phyloP scores from a whole-genome alignment of 306 rosid genomes.

The Bauhinia variegata region DNA sequence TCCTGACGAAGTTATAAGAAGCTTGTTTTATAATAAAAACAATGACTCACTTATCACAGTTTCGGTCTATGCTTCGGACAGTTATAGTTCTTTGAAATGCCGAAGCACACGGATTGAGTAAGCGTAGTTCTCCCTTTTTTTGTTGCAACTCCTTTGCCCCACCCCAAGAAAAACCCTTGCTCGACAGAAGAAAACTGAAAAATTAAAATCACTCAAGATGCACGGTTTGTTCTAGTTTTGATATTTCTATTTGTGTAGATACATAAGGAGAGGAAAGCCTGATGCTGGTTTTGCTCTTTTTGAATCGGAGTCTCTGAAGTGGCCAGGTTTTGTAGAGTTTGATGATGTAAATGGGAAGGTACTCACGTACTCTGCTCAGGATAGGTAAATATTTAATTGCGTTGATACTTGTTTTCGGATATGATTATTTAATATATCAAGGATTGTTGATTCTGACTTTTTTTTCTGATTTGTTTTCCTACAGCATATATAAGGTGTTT shows the following conservation, averaged over 20 bases:
- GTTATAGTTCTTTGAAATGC: slow-evolving; percentile 97
- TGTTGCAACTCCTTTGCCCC: too few relatives aligned
- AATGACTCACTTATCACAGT: slow-evolving; percentile 98
- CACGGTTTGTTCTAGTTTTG: slow-evolving; percentile 11
- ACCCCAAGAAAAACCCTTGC: too few relatives aligned
- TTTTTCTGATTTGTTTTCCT: slow-evolving; percentile 25
- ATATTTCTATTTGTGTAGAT: slow-evolving; percentile 53
- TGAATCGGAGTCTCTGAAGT: slow-evolving; percentile 94
- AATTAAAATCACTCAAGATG: neutral
- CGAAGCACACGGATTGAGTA: slow-evolving; percentile 98
- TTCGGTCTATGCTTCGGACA: slow-evolving; percentile 97
- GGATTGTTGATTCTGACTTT: slow-evolving; percentile 38
- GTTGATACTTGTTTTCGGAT: slow-evolving; percentile 3
- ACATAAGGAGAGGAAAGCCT: slow-evolving; percentile 90
- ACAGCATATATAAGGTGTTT: slow-evolving; percentile 95
- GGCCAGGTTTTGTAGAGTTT: slow-evolving; percentile 99
- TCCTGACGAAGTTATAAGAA: slow-evolving; percentile 97
- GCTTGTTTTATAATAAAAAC: slow-evolving; percentile 93
- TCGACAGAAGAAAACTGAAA: slow-evolving; percentile 3
- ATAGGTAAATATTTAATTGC: slow-evolving; percentile 52
- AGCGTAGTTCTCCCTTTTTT: slow-evolving; percentile 36
- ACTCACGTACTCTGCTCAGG: slow-evolving; percentile 94
- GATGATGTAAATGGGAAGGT: slow-evolving; percentile 99
- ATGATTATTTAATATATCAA: slow-evolving; percentile 17
- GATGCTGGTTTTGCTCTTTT: slow-evolving; percentile 99